A percentile compares a stretch with the other conserved stretches of the same genome.
Evolutionary conservation across 2,329 filamentous ascomycete species (phyloP).

Genomic region (Fonsecaea erecta): DNA sequence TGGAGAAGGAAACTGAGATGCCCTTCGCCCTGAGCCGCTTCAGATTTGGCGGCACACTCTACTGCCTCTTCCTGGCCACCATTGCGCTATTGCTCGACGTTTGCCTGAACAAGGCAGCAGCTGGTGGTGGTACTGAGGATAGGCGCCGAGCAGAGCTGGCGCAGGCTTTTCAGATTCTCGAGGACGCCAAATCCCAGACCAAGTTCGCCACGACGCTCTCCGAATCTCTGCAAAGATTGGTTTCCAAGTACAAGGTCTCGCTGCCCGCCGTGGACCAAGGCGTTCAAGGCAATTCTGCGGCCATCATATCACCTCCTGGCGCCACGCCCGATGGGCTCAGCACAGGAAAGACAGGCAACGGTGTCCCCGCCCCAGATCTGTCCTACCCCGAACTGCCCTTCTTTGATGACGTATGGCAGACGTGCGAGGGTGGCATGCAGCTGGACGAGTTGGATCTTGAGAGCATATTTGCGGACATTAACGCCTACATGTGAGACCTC

Average conservation of each 20-base stretch:
- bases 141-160: conserved; percentile 45
- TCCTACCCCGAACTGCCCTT: conserved; percentile 26
- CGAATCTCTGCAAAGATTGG: conserved; percentile 44
- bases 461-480: background rate
- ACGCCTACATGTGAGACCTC: background rate
- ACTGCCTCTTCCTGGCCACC: conserved; percentile 46
- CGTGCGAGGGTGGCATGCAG: conserved; percentile 35
- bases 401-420: conserved; percentile 35
- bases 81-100: conserved; percentile 47
- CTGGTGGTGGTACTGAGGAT: conserved; percentile 40
- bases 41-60: conserved; percentile 40
- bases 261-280: conserved; percentile 1
- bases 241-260: conserved; percentile 40
- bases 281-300: background rate
- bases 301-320: background rate
- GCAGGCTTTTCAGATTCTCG: conserved; percentile 46
- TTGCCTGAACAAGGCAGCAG: conserved; percentile 43
- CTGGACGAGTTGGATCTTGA: conserved; percentile 17
- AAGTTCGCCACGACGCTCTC: conserved; percentile 42
- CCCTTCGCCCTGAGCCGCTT: conserved; percentile 39
- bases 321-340: background rate
- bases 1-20: conserved; percentile 30
- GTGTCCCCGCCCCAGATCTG: conserved; percentile 20
- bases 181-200: conserved; percentile 43
- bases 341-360: conserved; percentile 32